phyloP scores from a whole-genome alignment of 129 eudicot genomes.

The Ambrosia trifida region DNA sequence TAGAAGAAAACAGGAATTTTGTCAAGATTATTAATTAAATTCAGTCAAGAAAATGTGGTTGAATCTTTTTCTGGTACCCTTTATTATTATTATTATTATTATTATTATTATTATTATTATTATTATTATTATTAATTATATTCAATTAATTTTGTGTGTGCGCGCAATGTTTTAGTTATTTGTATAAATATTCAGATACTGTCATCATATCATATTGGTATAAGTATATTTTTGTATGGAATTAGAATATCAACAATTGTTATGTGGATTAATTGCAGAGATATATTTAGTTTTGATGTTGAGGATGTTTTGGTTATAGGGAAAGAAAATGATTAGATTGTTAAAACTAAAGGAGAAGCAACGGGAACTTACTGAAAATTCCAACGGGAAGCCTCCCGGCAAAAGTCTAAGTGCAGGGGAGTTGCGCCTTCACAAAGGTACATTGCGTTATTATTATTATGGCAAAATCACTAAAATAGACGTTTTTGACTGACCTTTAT shows the following conservation, averaged over 20 bases:
- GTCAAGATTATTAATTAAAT: neutral
- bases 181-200: neutral
- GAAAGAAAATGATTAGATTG: neutral
- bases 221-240: neutral
- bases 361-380: neutral
- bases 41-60: neutral
- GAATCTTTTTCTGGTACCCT: neutral
- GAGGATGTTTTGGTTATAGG: too few relatives aligned
- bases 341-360: neutral
- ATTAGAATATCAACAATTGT: neutral
- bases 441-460: too few relatives aligned
- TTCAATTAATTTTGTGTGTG: too few relatives aligned
- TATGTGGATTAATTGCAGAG: too few relatives aligned
- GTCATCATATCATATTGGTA: neutral
- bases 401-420: neutral
- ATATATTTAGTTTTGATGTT: too few relatives aligned
- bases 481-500: too few relatives aligned
- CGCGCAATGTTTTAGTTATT: too few relatives aligned
- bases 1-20: neutral
- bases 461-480: too few relatives aligned
- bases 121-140: too few relatives aligned
- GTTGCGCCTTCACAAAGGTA: neutral
- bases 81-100: too few relatives aligned
- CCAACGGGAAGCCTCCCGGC: neutral
- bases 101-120: too few relatives aligned